These are phyloP conservation scores for Hortiboletus rubellus DNA, from an alignment of 1,284 basidiomycete species.

Conservation along the genomic window DNA sequence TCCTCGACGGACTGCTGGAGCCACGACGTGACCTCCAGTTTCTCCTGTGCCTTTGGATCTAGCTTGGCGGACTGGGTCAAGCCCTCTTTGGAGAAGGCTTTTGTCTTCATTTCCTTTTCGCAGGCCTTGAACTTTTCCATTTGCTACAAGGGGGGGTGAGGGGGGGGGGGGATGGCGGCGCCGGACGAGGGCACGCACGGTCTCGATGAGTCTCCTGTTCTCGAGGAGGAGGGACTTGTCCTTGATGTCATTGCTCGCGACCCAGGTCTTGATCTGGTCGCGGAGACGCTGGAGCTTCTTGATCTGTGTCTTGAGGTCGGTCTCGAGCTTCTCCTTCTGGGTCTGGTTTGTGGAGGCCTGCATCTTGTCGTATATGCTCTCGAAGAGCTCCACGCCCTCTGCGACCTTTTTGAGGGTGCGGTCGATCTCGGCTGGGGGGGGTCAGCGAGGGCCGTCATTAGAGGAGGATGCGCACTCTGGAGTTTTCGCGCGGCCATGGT, in stretches of 20 bases:
- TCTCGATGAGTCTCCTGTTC: conserved; percentile 95
- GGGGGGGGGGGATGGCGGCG: background rate
- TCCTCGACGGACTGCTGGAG: conserved; percentile 88
- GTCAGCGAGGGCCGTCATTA: background rate
- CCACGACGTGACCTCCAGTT: conserved; percentile 88
- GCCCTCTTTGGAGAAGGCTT: conserved; percentile 99
- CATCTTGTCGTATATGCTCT: conserved; percentile 96
- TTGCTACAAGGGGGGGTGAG: conserved; percentile 63
- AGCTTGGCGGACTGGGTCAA: conserved; percentile 92
- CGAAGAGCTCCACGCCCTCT: conserved; percentile 93
- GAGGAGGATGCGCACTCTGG: conserved; percentile 54
- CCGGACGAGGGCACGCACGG: conserved; percentile 59
- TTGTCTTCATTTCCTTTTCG: conserved; percentile 99
- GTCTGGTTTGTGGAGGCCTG: conserved; percentile 90
- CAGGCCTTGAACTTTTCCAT: conserved; percentile 99
- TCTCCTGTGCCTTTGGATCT: conserved; percentile 97
- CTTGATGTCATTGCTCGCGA: conserved; percentile 98
- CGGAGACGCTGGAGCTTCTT: conserved; percentile 98
- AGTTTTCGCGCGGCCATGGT: conserved; percentile 81
- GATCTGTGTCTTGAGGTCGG: conserved; percentile 95
- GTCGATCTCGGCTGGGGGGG: conserved; percentile 84
- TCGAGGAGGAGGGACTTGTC: conserved; percentile 95
- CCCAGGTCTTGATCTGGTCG: conserved; percentile 99
- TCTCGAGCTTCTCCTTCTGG: conserved; percentile 96
- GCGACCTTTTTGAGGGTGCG: conserved; percentile 92